These are phyloP conservation scores for Solanum acaule DNA, from an alignment of 257 asterid species.

Conservation along the genomic window DNA sequence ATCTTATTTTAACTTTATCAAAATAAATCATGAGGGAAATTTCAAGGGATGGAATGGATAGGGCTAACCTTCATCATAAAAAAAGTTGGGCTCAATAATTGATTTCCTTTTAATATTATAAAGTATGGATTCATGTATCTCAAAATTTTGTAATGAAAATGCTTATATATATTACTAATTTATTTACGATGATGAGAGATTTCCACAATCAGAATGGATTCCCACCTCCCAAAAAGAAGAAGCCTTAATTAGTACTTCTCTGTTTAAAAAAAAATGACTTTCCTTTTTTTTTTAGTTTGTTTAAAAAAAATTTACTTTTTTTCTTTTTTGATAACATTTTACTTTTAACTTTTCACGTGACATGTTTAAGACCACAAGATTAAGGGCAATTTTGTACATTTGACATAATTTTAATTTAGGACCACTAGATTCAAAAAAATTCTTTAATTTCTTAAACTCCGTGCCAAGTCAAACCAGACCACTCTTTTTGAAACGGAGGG, in stretches of 20 bases:
- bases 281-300: too few relatives aligned
- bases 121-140: neutral
- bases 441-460: too few relatives aligned
- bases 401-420: too few relatives aligned
- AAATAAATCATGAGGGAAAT: neutral
- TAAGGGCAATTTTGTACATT: too few relatives aligned
- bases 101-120: neutral
- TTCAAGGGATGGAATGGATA: neutral
- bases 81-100: neutral
- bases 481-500: too few relatives aligned
- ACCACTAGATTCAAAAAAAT: too few relatives aligned
- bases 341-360: too few relatives aligned
- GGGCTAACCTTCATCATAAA: neutral
- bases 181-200: neutral
- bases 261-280: too few relatives aligned
- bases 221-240: neutral
- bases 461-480: too few relatives aligned
- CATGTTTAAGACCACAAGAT: too few relatives aligned
- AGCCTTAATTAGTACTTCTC: neutral
- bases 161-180: neutral
- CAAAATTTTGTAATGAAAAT: neutral
- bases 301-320: too few relatives aligned
- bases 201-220: neutral
- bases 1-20: neutral
- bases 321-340: too few relatives aligned